A percentile compares a stretch with the other conserved stretches of the same genome.
phyloP scores from a whole-genome alignment of 768 basidiomycete genomes.

The Tremella yokohamensis region DNA sequence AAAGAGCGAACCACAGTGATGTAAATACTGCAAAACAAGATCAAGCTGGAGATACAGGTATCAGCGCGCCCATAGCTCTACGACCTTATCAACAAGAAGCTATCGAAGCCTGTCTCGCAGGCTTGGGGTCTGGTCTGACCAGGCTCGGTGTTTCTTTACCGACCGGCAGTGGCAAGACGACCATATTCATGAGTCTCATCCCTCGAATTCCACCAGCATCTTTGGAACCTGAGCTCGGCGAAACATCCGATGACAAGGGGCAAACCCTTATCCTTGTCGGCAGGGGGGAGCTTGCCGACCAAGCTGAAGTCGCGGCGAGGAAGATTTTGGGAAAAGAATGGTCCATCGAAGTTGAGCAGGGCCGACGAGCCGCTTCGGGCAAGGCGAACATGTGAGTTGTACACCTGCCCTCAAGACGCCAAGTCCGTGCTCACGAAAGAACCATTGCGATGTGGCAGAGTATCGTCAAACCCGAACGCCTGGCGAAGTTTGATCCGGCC shows the following conservation, averaged over 20 bases:
- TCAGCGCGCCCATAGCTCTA: slow-evolving; percentile 47
- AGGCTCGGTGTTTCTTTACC: slow-evolving; percentile 52
- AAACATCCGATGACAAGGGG: slow-evolving; percentile 5
- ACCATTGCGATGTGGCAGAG: slow-evolving; percentile 58
- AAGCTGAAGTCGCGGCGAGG: slow-evolving; percentile 73
- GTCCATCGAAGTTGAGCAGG: slow-evolving; percentile 90
- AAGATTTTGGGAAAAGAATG: slow-evolving; percentile 63
- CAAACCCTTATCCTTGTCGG: slow-evolving; percentile 80
- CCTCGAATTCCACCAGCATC: slow-evolving; percentile 57
- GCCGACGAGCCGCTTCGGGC: slow-evolving; percentile 69
- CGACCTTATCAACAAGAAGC: slow-evolving; percentile 85
- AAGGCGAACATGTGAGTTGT: slow-evolving; percentile 74
- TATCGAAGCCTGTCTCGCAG: slow-evolving; percentile 70
- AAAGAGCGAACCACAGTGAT: no score
- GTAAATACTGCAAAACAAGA: no score
- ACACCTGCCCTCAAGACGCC: background rate
- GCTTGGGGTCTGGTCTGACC: slow-evolving; percentile 63
- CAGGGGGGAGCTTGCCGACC: slow-evolving; percentile 72
- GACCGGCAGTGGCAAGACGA: slow-evolving; percentile 66
- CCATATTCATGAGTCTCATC: slow-evolving; percentile 80
- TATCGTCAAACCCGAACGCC: slow-evolving; percentile 60
- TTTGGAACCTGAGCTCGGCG: background rate
- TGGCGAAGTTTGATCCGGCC: slow-evolving; percentile 71
- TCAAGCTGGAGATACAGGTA: no score
- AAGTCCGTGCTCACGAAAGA: slow-evolving; percentile 18